Evolutionary conservation across 2,329 filamentous ascomycete species (phyloP), one percentile per base, ranked within the genome.

Genomic region (Chlorencoelia australis): DNA sequence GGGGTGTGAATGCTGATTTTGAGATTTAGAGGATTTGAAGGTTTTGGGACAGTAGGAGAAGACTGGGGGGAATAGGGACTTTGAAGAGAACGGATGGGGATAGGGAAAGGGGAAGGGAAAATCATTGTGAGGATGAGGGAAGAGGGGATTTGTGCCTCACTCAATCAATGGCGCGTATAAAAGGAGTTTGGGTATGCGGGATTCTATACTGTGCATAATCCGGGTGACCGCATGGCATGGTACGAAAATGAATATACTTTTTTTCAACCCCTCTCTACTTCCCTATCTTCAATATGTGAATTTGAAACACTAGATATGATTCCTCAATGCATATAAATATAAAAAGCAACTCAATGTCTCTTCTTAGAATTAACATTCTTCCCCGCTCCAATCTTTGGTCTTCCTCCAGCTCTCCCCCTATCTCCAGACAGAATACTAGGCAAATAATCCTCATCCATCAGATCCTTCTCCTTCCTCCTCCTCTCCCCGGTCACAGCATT

Each of bases 391-490:
- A 96, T 77, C 54, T 75, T 81, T 41, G 84, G 74, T 60, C 75
- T 79, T 1, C 81, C 82, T 2, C 74, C 72, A 4, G 62, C 63
- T 30, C 71, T 73, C 6, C 65, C 70, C 47, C 89, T 69, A 52
- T 88, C 77, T 0, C 91, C 91, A 1, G 77, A 91, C 54, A 98
- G 56, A 31, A 98, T 83, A 21, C 75, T 69, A 0, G 91, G 91
- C 45, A 96, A 61, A 57, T 88, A 94, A 60, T 98, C 89, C 55
- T 93, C 80, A 55, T 96, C 89, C 89, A 96, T 93, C 39, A 94
- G 63, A 60, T 94, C 86, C 54, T 75, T 79, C 57, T 83, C 75
- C 54, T 79, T 79, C 35, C 65, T 66, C 50, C 81, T 74, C 50
- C 71, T 73, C 55, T 82, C 73, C 48, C 78, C 71, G 3, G 70